Conservation (phyloP, 371 early-diverging fungal genomes). For the Basidiobolus heterosporus region DNA sequence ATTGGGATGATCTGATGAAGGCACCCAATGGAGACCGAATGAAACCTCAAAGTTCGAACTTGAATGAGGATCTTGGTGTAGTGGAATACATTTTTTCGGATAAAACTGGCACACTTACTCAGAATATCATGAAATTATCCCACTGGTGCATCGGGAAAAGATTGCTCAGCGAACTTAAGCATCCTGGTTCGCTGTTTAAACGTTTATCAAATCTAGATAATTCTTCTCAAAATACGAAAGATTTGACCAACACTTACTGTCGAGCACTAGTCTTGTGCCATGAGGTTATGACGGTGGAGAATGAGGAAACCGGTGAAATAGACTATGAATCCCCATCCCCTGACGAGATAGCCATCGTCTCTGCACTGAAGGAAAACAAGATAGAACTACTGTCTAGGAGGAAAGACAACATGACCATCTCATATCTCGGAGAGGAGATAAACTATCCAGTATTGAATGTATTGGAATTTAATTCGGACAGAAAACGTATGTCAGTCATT, state of each 20-base stretch:
- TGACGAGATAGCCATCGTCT: constrained; percentile 63
- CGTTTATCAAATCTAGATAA: constrained; percentile 12
- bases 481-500: constrained; percentile 34
- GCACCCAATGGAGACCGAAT: constrained; percentile 28
- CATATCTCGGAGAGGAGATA: constrained; percentile 13
- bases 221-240: no score
- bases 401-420: constrained; percentile 22
- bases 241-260: no score
- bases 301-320: constrained; percentile 15
- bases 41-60: constrained; percentile 62
- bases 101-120: constrained; percentile 79
- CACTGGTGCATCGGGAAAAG: constrained; percentile 17
- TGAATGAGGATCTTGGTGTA: constrained; percentile 18
- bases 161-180: constrained; percentile 13
- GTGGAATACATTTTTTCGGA: constrained; percentile 89
- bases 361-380: constrained; percentile 14
- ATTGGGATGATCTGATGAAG: constrained; percentile 18
- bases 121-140: constrained; percentile 58
- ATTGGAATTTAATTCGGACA: constrained; percentile 24
- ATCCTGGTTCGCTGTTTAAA: constrained; percentile 11
- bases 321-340: constrained; percentile 63
- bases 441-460: constrained; percentile 18
- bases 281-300: constrained; percentile 36
- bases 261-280: constrained; percentile 34
- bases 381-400: constrained; percentile 13